Evolutionary conservation across 2,329 filamentous ascomycete genomes (phyloP), one percentile per base, ranked within the genome.

Genomic region (Colletotrichum ledebouriae): DNA sequence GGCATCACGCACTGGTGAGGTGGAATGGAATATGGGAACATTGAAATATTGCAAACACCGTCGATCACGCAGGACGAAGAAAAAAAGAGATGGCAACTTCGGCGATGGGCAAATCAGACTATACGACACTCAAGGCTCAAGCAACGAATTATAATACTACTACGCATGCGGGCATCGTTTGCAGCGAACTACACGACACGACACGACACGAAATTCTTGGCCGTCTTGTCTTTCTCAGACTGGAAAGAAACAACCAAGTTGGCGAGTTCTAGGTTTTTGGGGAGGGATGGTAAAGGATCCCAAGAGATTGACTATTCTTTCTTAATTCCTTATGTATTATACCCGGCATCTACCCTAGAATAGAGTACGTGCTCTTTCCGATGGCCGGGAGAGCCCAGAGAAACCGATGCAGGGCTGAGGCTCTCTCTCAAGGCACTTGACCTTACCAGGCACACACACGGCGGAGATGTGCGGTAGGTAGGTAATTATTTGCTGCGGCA

Each of bases 271-370:
- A 6, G 53, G 41, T 46, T 25, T 58, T 44, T 41, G 50, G 41
- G 39, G 47, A 39, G n/a, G 46, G n/a, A 29, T 29, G 29, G 29
- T 29, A 29, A 29, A 29, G 29, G 29, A 29, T 29, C 17, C 49
- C 17, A 34, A 25, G 33, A 22, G 25, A 10, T 56, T 20, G 17
- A 44, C 3, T 61, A 55, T 60, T 65, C 41, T 42, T 53, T 15
- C 37, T 52, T 56, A 60, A 13, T 65, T 60, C 49, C 34, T 25
- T 55, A n/a, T 68, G 61, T 68, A 60, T 56, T 65, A 68, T 68
- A 68, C 65, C 65, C 65, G 22, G 61, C 55, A 65, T 56, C 20
- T 56, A 68, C 49, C 41, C 65, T 65, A 65, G 55, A 65, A 68
- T 60, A 65, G 61, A 68, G 25, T 47, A 29, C 20, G 42, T 63